Evolutionary conservation across 208 protist genomes (phyloP).

Genomic region (Leishmania tropica): DNA sequence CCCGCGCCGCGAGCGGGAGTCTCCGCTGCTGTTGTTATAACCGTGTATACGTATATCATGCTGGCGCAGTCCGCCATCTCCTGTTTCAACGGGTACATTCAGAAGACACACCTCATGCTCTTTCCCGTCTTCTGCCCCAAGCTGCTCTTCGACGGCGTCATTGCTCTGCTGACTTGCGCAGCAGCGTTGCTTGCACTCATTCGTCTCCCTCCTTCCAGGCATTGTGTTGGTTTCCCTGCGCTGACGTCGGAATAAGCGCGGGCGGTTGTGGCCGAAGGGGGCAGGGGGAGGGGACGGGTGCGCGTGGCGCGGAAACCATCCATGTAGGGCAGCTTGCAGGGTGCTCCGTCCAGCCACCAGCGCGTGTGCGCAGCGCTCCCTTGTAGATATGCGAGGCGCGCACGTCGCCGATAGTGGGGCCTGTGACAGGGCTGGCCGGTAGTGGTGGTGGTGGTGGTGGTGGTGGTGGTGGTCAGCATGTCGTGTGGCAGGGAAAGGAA

Average conservation of each 20-base stretch:
- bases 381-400: no score
- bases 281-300: background rate
- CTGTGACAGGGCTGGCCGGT: background rate
- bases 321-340: background rate
- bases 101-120: constrained; percentile 84
- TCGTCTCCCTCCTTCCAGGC: background rate
- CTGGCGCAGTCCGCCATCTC: constrained; percentile 50
- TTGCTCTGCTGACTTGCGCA: constrained; percentile 30
- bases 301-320: background rate
- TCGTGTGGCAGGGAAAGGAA: background rate
- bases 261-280: background rate
- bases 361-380: background rate
- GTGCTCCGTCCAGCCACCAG: background rate
- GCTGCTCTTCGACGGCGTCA: constrained; percentile 71
- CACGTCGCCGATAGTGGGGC: background rate
- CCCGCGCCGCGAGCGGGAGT: background rate
- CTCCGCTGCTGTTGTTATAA: constrained; percentile 20
- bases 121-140: constrained; percentile 89
- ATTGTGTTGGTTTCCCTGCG: background rate
- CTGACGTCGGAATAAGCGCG: background rate
- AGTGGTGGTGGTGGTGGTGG: no score
- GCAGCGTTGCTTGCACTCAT: constrained; percentile 9
- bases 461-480: no score
- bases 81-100: constrained; percentile 64
- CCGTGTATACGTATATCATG: constrained; percentile 41